Evolutionary conservation across 2,329 filamentous ascomycete genomes (phyloP), one percentile per base, ranked within the genome.

Genomic region (Phaeosphaeriaceae sp.): DNA sequence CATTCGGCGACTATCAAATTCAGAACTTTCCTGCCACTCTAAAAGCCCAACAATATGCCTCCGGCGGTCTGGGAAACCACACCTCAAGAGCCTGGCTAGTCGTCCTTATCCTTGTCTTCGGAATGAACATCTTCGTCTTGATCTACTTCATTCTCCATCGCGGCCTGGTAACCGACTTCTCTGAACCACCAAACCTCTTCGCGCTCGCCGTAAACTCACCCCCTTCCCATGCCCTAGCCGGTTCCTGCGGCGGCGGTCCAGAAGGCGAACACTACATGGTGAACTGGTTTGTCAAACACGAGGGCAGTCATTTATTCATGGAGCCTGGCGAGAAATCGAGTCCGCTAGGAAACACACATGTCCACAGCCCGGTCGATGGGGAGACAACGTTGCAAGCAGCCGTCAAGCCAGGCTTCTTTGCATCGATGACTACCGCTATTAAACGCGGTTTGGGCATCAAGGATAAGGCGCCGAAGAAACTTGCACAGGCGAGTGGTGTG

Each of bases 141-240:
- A 63, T 76, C 2, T 91, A 90, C 71, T 79, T 87, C 54, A 68
- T 87, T 42, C 64, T 82, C 38, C 77, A 83, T 44, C 81, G 55
- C 66, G 83, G 83, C 1, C 80, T 90, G 17, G 83, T 93, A 6
- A 92, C 87, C 1, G 90, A 93, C 73, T 92, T 88, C 64, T 89
- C 86, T 0, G 89, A 93, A 62, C 87, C 89, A 1, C 84, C 87
- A 45, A 92, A 92, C 64, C 74, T 92, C 2, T 92, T 92, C 61
- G 78, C 85, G 0, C 73, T 92, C 0, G 87, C 88, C 2, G 77
- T 92, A 43, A 91, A 91, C 64, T 82, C 78, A 20, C 83, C 83
- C 0, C 79, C 80, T 0, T 79, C 75, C 5, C 65, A 76, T 2
- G 70, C 76, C 3, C 58, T 87, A n/a, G 74, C 76, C 0, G 84